Evolutionary conservation across 371 early-diverging fungal species (phyloP).

Genomic region (Saksenaea vasiformis): DNA sequence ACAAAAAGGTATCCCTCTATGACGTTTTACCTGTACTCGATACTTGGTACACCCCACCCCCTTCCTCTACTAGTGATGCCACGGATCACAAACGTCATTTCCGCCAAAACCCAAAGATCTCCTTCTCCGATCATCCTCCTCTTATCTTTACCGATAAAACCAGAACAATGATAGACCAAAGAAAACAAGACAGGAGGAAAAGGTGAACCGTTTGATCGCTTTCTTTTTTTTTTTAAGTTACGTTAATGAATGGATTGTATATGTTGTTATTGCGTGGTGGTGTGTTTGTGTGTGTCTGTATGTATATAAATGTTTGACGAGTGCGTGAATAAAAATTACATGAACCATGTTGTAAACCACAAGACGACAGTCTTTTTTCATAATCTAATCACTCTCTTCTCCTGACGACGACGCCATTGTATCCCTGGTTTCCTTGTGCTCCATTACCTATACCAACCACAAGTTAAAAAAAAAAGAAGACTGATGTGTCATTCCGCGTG

Average conservation of each 20-base stretch:
- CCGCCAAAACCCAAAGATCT: background rate
- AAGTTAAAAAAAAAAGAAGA: background rate
- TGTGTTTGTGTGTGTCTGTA: background rate
- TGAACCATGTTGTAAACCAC: too few species aligned
- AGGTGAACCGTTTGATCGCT: background rate
- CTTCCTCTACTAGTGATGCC: background rate
- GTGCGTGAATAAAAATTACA: too few species aligned
- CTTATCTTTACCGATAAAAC: background rate
- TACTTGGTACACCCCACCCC: conserved; percentile 15
- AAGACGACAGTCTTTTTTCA: too few species aligned
- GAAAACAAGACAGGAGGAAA: background rate
- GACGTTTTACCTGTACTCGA: conserved; percentile 20
- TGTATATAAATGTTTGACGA: too few species aligned
- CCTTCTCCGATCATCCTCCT: background rate
- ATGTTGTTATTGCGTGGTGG: too few species aligned
- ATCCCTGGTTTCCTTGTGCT: background rate
- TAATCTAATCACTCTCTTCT: background rate
- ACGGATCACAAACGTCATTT: background rate
- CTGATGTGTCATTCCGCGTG: background rate
- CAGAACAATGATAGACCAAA: background rate
- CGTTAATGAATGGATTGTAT: background rate
- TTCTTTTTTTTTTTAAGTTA: background rate
- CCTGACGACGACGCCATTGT: background rate
- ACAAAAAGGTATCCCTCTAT: conserved; percentile 11
- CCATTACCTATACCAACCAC: background rate